Conservation (phyloP, 805 yeast genomes). For the Wickerhamomyces ciferrii region DNA sequence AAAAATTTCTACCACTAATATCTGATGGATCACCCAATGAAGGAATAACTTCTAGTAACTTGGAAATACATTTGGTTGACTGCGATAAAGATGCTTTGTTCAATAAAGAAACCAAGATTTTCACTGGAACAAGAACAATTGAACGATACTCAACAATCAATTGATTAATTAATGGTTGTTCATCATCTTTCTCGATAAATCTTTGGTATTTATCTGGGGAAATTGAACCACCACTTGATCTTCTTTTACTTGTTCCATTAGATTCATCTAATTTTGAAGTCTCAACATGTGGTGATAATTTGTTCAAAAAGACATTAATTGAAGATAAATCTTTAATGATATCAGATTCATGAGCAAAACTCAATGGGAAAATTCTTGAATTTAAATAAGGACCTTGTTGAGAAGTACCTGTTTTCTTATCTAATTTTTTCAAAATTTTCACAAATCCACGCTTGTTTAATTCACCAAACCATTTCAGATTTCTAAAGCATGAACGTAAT, state of each 20-base stretch:
- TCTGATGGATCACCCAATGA: constrained; percentile 61
- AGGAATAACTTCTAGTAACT: constrained; percentile 44
- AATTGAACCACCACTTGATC: constrained; percentile 7
- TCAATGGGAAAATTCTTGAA: constrained; percentile 66
- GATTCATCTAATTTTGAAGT: constrained; percentile 3
- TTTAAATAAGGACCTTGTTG: constrained; percentile 53
- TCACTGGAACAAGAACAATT: constrained; percentile 45
- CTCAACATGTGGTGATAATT: constrained; percentile 39
- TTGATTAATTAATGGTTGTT: constrained; percentile 35
- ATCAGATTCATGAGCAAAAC: constrained; percentile 69
- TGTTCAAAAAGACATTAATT: constrained; percentile 47
- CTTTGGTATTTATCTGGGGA: constrained; percentile 16
- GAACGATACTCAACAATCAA: constrained; percentile 39
- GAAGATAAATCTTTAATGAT: constrained; percentile 45
- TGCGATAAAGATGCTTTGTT: constrained; percentile 59
- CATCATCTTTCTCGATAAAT: constrained; percentile 37
- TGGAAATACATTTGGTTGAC: constrained; percentile 52
- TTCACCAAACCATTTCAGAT: constrained; percentile 91
- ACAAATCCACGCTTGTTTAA: constrained; percentile 85
- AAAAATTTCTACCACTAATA: constrained; percentile 74
- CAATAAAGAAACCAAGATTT: constrained; percentile 52
- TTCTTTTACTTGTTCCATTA: background rate
- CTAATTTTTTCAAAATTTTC: constrained; percentile 85
- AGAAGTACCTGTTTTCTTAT: constrained; percentile 68
- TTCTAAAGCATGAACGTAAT: constrained; percentile 68